Evolutionary conservation across 805 yeast species (phyloP).

Genomic region (Saccharomycopsis babjevae): DNA sequence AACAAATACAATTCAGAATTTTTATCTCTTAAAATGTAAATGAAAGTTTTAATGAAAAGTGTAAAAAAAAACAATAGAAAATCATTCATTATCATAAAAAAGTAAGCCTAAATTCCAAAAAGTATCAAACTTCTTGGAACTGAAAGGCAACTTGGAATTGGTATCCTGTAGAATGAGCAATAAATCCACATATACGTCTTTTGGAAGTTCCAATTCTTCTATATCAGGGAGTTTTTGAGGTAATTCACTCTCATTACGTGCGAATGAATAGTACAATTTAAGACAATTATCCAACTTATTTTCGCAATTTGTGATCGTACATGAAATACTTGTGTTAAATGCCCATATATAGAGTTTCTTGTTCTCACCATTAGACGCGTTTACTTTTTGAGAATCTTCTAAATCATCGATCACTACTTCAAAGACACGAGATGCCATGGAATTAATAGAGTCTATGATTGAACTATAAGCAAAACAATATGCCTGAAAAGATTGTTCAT

Average conservation of each 20-base stretch:
- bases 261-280: constrained; percentile 36
- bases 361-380: background rate
- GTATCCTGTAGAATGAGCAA: constrained; percentile 21
- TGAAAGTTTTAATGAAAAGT: background rate
- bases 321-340: constrained; percentile 27
- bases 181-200: constrained; percentile 25
- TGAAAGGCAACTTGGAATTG: constrained; percentile 29
- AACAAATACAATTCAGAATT: background rate
- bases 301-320: constrained; percentile 27
- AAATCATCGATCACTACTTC: constrained; percentile 20
- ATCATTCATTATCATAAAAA: constrained; percentile 3
- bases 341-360: constrained; percentile 35
- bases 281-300: constrained; percentile 25
- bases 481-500: constrained; percentile 28
- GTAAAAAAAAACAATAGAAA: background rate
- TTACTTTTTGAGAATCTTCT: background rate
- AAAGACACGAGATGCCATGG: constrained; percentile 32
- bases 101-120: constrained; percentile 21
- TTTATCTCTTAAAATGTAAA: background rate
- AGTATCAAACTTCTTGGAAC: constrained; percentile 17
- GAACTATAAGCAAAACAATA: constrained; percentile 30
- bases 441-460: constrained; percentile 34
- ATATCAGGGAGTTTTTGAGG: constrained; percentile 29
- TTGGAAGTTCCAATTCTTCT: constrained; percentile 30
- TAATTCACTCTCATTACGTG: background rate